phyloP scores from a whole-genome alignment of 352 stramenopile species.

The Phytophthora agathidicida region DNA sequence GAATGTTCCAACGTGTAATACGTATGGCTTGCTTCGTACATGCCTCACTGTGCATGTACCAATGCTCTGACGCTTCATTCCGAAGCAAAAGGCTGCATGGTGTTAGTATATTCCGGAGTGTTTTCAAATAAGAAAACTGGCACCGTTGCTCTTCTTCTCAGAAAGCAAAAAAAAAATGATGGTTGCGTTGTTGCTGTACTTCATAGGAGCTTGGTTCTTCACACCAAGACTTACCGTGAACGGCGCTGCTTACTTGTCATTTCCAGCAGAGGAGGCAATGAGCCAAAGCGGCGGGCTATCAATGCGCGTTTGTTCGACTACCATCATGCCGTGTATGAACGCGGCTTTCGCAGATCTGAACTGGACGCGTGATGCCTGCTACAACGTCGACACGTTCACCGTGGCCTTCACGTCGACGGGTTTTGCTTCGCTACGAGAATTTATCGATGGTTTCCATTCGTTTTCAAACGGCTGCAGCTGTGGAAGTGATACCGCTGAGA shows the following conservation, averaged over 20 bases:
- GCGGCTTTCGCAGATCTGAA: constrained; percentile 21
- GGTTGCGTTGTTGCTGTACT: background rate
- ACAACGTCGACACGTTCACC: constrained; percentile 37
- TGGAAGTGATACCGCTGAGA: background rate
- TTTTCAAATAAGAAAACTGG: constrained; percentile 11
- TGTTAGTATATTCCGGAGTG: too few relatives aligned
- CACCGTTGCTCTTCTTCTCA: background rate
- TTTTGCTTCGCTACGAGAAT: constrained; percentile 24
- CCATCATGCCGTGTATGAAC: constrained; percentile 9
- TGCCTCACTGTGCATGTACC: constrained; percentile 9
- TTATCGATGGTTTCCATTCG: constrained; percentile 29
- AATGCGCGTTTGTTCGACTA: constrained; percentile 8
- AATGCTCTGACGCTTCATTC: constrained; percentile 3
- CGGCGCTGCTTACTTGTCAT: constrained; percentile 13
- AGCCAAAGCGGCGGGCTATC: background rate
- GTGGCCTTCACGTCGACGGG: constrained; percentile 24
- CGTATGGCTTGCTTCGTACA: too few relatives aligned
- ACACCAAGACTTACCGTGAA: background rate
- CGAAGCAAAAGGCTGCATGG: too few relatives aligned
- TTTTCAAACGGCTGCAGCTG: constrained; percentile 17
- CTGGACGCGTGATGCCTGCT: constrained; percentile 30
- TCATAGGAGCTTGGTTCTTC: background rate
- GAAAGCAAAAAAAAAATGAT: constrained; percentile 2
- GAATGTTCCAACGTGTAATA: too few relatives aligned
- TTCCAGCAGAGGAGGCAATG: background rate